Evolutionary conservation across 2,329 filamentous ascomycete species (phyloP), one percentile per base, ranked within the genome.

Genomic region (Plenodomus lindquistii): DNA sequence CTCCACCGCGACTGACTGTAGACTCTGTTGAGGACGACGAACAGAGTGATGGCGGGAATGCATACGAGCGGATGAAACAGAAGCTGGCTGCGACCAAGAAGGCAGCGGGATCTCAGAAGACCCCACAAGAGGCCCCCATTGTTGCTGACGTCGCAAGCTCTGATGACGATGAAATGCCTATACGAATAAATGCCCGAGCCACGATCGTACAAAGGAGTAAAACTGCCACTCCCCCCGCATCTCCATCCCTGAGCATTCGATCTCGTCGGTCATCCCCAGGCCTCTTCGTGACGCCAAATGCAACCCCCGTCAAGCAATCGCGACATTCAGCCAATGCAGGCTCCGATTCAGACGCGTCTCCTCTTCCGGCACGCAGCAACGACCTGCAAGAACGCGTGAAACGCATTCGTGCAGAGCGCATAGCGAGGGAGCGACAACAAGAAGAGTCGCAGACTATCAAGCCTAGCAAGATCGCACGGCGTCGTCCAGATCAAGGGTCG

Each of bases 371-470:
- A 75, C 80, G 51, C 81, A 84, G 62, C 40, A 77, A 82, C 35
- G 83, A 86, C 4, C 86, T 96, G 62, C 78, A 85, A 52, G 87
- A 86, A 7, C 81, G 95, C 0, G 81, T 94, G 10, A 84, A 85
- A 38, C 82, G 84, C 60, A 94, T 93, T 65, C 83, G 85, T 41
- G 81, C 85, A 53, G 87, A 94, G 65, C 81, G 87, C 7, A 75
- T 85, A 29, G 86, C 83, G 3, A 84, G 79, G 42, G 87, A 94
- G 83, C 27, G 27, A 7, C 6, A 31, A 31, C 81, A 17, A 79
- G 37, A 75, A 77, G 60, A 71, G 66, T 37, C 42, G 18, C 43
- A 54, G 20, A 57, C 75, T 73, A 62, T 70, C 68, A 52, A 71
- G 61, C 81, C 52, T 77, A 54, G 50, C 34, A 51, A 58, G 41